Base-by-base conservation (phyloP, 2,329 filamentous ascomycete species). In the Colletotrichum karsti region DNA sequence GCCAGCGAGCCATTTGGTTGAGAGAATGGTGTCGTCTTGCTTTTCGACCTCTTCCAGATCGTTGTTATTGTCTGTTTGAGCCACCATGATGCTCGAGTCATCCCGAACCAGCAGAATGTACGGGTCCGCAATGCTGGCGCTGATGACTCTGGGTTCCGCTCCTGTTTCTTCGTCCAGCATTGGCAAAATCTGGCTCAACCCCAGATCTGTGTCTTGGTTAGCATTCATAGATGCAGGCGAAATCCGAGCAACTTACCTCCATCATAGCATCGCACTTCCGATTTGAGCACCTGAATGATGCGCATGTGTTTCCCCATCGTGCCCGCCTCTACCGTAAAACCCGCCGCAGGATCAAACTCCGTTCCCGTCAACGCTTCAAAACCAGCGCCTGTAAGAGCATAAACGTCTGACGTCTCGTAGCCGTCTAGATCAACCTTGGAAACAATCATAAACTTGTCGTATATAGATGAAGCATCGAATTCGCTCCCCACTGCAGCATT, bases 141-240 rank as follows among this genome's bases (percentile, higher is more conserved):
- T 92, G 50, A 94, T 83, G 44, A 96, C 91, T 59, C 91, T 87
- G 5, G 93, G 91, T 74, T 97, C 93, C 20, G 88, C 91, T 12
- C 92, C 94, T 0, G 91, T 95, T 71, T 96, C 93, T 74, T 97
- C 96, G 73, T 98, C 96, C 69, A 93, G 88, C 87, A 98, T 94
- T 1, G 95, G 94, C 55, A 98, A 87, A 61, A 99, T 98, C 75
- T 98, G 95, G 50, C 91, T 91, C 59, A 99, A 86, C 10, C 92
- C 93, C 67, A 99, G 88, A 78, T 97, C 53, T 56, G 2, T 30
- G 3, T 30, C 7, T 46, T 33, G 13, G n/a, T 48, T 60, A 72
- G 68, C 63, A n/a, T 55, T 8, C 9, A 15, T 10, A 8, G 9
- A 39, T 13, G 53, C 42, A 12, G 41, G 18, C 5, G 44, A 61